phyloP scores from a whole-genome alignment of 2,329 filamentous ascomycete species.

The Xylaria sp. region DNA sequence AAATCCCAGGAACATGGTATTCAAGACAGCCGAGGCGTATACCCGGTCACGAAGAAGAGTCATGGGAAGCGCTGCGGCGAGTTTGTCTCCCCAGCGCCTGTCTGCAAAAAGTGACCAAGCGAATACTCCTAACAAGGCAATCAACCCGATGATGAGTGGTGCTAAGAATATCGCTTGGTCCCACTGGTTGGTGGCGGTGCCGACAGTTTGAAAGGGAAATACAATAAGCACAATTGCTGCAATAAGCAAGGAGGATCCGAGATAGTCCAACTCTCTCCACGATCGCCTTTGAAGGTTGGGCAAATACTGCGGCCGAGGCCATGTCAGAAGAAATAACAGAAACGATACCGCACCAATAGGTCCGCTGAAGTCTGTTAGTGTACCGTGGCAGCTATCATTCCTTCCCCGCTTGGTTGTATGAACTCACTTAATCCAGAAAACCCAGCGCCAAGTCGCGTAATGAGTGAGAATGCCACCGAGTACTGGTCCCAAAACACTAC shows the following conservation, averaged over 20 bases:
- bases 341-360: conserved; percentile 62
- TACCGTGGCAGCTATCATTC: conserved; percentile 30
- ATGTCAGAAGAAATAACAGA: conserved; percentile 59
- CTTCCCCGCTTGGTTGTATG: background rate
- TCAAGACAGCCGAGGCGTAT: conserved; percentile 57
- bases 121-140: conserved; percentile 53
- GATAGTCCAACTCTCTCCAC: conserved; percentile 64
- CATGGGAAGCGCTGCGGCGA: conserved; percentile 60
- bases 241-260: conserved; percentile 65
- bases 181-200: conserved; percentile 56
- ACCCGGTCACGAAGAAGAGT: conserved; percentile 59
- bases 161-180: conserved; percentile 54
- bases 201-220: conserved; percentile 67
- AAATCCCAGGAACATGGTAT: conserved; percentile 62
- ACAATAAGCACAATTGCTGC: conserved; percentile 65
- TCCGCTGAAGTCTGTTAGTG: conserved; percentile 54
- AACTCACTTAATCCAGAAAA: conserved; percentile 70
- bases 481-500: conserved; percentile 64
- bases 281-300: conserved; percentile 53
- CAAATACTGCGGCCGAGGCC: conserved; percentile 60
- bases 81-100: conserved; percentile 47
- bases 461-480: conserved; percentile 63
- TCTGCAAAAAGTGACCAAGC: conserved; percentile 54
- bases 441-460: conserved; percentile 63
- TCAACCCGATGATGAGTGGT: conserved; percentile 54